These are phyloP conservation scores for Hypocrella siamensis DNA, from an alignment of 2,329 filamentous ascomycete species.

Conservation along the genomic window DNA sequence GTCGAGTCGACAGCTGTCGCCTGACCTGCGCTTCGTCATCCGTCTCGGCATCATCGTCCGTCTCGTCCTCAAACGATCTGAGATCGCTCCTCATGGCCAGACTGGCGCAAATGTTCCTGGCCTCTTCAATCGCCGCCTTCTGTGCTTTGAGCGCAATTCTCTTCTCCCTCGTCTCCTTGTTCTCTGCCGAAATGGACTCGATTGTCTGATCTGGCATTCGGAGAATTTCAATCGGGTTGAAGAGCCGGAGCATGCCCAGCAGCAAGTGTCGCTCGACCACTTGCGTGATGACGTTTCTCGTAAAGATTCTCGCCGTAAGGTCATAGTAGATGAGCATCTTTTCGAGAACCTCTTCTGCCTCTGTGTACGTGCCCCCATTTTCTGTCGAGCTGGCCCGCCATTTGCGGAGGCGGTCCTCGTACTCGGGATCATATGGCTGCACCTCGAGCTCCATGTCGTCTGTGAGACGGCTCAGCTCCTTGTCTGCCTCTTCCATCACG, in stretches of 20 bases:
- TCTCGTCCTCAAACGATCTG: slow-evolving; percentile 21
- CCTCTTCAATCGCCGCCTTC: slow-evolving; percentile 34
- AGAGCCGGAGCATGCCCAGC: slow-evolving; percentile 33
- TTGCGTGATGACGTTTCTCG: slow-evolving; percentile 35
- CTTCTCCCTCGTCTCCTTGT: slow-evolving; percentile 35
- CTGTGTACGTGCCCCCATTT: slow-evolving; percentile 29
- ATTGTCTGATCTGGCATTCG: slow-evolving; percentile 27
- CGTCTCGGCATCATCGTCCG: slow-evolving; percentile 13
- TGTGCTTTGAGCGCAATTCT: slow-evolving; percentile 29
- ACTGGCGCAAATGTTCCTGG: slow-evolving; percentile 30
- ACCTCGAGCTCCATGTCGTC: slow-evolving; percentile 37
- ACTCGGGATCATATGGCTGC: slow-evolving; percentile 37
- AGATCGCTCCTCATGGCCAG: slow-evolving; percentile 37
- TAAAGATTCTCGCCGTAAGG: slow-evolving; percentile 34
- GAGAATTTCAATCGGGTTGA: slow-evolving; percentile 35
- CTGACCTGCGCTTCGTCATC: slow-evolving; percentile 14
- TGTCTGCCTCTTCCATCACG: slow-evolving; percentile 28
- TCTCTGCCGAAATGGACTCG: slow-evolving; percentile 35
- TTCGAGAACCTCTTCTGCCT: slow-evolving; percentile 36
- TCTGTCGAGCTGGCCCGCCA: slow-evolving; percentile 27
- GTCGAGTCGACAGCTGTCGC: neutral
- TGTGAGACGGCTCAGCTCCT: slow-evolving; percentile 27
- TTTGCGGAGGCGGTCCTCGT: slow-evolving; percentile 30
- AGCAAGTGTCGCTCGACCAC: slow-evolving; percentile 35
- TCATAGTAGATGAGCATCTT: slow-evolving; percentile 43